A percentile compares a stretch with the other conserved stretches of the same genome.
phyloP scores from a whole-genome alignment of 495 filamentous ascomycete species.

The Daldinia childiae region DNA sequence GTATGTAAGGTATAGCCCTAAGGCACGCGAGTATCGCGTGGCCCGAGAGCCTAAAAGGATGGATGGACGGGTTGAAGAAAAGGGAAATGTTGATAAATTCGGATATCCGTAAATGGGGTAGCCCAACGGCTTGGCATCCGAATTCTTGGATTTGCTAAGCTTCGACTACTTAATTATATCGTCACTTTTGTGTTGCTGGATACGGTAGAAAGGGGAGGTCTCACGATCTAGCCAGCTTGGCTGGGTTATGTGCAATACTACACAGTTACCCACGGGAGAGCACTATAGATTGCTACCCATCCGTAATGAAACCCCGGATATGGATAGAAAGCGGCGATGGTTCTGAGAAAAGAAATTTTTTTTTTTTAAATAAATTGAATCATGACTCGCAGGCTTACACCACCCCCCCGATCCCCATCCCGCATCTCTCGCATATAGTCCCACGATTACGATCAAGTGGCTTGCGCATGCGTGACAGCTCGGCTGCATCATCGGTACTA shows the following conservation, averaged over 20 bases:
- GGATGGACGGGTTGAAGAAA: slow-evolving; percentile 11
- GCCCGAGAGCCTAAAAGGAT: slow-evolving; percentile 13
- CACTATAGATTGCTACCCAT: slow-evolving; percentile 13
- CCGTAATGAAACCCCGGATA: slow-evolving; percentile 39
- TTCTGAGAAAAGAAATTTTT: slow-evolving; percentile 31
- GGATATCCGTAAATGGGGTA: slow-evolving; percentile 37
- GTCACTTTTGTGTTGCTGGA: slow-evolving; percentile 28
- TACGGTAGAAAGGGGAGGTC: slow-evolving; percentile 20
- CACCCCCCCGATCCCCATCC: slow-evolving; percentile 22
- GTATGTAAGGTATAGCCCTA: not conserved
- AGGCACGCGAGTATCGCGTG: slow-evolving; percentile 24
- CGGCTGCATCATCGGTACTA: slow-evolving; percentile 42
- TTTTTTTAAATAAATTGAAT: not conserved
- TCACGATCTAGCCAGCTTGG: slow-evolving; percentile 34
- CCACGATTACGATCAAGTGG: slow-evolving; percentile 37
- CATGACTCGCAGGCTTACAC: slow-evolving; percentile 39
- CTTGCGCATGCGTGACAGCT: slow-evolving; percentile 38
- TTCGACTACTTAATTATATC: slow-evolving; percentile 31
- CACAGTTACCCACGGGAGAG: slow-evolving; percentile 11
- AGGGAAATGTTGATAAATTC: slow-evolving; percentile 6
- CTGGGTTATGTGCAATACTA: slow-evolving; percentile 27
- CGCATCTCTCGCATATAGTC: slow-evolving; percentile 41
- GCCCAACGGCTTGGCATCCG: slow-evolving; percentile 36
- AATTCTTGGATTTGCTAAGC: slow-evolving; percentile 35
- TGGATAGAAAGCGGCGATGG: slow-evolving; percentile 33